Percentiles rank a stretch among this genome's conserved stretches.
Conservation (phyloP, 2,329 filamentous ascomycete species). For the Pseudogymnoascus sp. region DNA sequence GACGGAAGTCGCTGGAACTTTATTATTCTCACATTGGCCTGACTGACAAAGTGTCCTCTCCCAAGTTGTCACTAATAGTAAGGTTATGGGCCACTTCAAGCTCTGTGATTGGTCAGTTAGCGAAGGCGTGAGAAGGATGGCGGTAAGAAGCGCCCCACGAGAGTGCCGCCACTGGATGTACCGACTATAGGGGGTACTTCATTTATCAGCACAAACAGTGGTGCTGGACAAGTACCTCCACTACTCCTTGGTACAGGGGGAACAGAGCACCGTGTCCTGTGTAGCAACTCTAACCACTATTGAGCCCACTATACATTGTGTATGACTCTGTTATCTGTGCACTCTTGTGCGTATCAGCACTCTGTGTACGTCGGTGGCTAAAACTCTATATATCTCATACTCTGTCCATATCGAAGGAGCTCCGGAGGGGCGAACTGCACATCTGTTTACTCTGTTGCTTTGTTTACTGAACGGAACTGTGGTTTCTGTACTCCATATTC, state of each 20-base stretch:
- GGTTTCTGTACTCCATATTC: background rate
- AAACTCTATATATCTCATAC: conserved; percentile 6
- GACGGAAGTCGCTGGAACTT: conserved; percentile 17
- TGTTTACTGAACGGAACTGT: background rate
- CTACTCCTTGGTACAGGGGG: background rate
- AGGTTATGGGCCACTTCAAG: conserved; percentile 5
- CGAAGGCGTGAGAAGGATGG: background rate
- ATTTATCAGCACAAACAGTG: background rate
- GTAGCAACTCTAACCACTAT: background rate
- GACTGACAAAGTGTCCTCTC: conserved; percentile 8
- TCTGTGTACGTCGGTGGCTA: background rate
- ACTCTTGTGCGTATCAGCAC: background rate
- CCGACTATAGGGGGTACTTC: background rate
- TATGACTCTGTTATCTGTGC: background rate
- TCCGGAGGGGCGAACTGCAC: background rate
- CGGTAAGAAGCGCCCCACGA: conserved; percentile 5
- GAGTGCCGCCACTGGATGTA: conserved; percentile 1
- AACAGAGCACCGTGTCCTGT: background rate
- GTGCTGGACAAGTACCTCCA: background rate
- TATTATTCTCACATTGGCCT: conserved; percentile 8
- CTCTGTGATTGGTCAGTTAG: conserved; percentile 1
- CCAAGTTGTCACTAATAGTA: conserved; percentile 7
- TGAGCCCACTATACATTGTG: background rate
- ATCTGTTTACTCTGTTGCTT: background rate
- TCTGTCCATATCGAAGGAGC: background rate